A percentile compares a stretch with the other conserved stretches of the same genome.
phyloP scores from a whole-genome alignment of 345 rosid genomes.

The Pelargonium nanum region DNA sequence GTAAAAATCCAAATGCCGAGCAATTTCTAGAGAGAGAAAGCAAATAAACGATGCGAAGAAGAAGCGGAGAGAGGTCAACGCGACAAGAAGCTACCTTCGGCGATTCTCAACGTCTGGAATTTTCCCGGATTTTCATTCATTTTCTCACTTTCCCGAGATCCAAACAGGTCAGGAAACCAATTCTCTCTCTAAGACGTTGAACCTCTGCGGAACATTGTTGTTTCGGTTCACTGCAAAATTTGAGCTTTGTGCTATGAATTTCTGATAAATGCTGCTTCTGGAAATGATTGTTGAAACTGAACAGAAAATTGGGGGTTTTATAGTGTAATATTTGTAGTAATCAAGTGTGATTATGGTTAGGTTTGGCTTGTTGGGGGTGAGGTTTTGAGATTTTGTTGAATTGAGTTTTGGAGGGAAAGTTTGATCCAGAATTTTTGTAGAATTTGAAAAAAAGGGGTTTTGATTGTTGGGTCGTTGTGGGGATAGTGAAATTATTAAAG shows the following conservation, averaged over 20 bases:
- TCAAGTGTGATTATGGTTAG: neutral
- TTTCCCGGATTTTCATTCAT: neutral
- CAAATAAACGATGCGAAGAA: neutral
- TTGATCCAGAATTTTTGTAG: no score
- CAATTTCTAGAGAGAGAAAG: neutral
- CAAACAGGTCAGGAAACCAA: neutral
- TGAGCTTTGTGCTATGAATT: neutral
- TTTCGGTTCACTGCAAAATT: neutral
- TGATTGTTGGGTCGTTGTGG: no score
- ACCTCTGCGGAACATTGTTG: neutral
- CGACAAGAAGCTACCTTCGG: neutral
- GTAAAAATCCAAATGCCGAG: neutral
- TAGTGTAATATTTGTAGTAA: neutral
- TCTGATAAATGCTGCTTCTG: no score
- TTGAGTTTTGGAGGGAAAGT: neutral
- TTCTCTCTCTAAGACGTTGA: neutral
- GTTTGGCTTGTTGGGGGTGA: neutral
- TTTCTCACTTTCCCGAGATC: neutral
- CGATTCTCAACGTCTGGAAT: neutral
- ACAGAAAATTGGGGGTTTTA: no score
- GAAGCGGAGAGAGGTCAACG: neutral
- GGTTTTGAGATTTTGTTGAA: neutral
- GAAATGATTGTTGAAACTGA: no score
- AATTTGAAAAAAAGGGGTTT: no score
- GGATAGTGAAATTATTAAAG: no score